These are phyloP conservation scores for Haplosporangium sp. DNA, from an alignment of 371 early-diverging fungal genomes.

Conservation along the genomic window DNA sequence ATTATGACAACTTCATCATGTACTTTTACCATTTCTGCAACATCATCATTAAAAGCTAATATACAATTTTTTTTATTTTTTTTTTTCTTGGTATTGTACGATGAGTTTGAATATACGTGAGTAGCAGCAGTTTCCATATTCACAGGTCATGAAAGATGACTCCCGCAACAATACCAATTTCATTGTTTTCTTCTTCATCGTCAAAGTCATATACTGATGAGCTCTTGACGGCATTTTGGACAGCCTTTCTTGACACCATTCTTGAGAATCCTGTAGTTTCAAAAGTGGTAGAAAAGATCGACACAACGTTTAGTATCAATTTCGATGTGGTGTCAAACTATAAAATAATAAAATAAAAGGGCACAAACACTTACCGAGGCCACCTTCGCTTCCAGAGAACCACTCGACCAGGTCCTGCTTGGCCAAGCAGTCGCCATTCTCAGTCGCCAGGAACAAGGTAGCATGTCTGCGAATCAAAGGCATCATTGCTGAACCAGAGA, in stretches of 20 bases:
- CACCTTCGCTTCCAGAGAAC: constrained; percentile 53
- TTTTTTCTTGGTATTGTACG: too few species aligned
- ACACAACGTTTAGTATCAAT: not conserved
- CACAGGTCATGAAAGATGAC: constrained; percentile 44
- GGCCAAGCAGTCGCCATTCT: constrained; percentile 39
- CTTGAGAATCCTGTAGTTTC: constrained; percentile 36
- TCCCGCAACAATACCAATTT: constrained; percentile 48
- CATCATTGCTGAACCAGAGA: constrained; percentile 30
- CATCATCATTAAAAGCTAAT: too few species aligned
- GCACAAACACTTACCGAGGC: constrained; percentile 25
- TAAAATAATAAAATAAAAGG: not conserved
- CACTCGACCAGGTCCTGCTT: constrained; percentile 48
- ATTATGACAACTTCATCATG: too few species aligned
- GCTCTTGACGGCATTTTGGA: constrained; percentile 39
- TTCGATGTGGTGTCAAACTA: not conserved
- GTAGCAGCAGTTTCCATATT: not conserved
- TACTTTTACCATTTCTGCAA: too few species aligned
- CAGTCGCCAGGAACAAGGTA: constrained; percentile 46
- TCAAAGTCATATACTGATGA: constrained; percentile 18
- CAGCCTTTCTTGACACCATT: constrained; percentile 36
- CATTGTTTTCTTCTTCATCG: constrained; percentile 30
- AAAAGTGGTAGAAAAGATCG: not conserved
- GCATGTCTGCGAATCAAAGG: constrained; percentile 45
- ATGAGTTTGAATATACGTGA: too few species aligned
- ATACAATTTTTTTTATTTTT: too few species aligned